Conservation (phyloP, 139 green algal species). For the Volvox reticuliferus region DNA sequence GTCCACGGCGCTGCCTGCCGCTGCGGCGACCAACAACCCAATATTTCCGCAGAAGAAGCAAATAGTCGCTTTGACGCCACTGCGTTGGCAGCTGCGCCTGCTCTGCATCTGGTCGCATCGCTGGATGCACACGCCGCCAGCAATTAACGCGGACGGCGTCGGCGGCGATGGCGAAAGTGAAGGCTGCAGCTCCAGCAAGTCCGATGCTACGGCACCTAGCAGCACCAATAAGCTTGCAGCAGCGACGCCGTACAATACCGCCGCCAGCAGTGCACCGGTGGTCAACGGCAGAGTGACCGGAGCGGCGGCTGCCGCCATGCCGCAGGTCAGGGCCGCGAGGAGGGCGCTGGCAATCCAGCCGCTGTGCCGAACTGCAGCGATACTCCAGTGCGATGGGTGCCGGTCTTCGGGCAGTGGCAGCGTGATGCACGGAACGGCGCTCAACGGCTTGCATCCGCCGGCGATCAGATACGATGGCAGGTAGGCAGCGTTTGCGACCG, state of each 20-base stretch:
- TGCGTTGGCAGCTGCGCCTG: neutral
- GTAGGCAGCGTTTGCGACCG: neutral
- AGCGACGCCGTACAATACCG: neutral
- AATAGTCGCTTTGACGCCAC: too few relatives aligned
- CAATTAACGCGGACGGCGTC: neutral
- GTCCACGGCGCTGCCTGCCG: neutral
- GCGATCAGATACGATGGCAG: neutral
- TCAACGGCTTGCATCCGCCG: neutral
- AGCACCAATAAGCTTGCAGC: neutral
- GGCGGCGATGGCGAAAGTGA: too few relatives aligned
- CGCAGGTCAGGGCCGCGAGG: neutral
- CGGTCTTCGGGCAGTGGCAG: neutral
- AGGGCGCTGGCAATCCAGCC: slow-evolving; percentile 1
- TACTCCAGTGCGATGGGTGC: neutral
- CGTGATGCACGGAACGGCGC: neutral
- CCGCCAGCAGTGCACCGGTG: neutral
- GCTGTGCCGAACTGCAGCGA: neutral
- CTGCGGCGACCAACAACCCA: slow-evolving; percentile 4
- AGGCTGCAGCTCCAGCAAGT: neutral
- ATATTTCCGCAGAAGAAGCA: slow-evolving; percentile 27
- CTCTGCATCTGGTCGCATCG: neutral
- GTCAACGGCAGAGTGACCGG: neutral
- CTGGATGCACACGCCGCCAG: neutral
- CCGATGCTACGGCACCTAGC: neutral
- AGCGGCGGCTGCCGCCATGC: neutral